Base-by-base conservation (phyloP, 257 asterid genomes). In the Primulina eburnea region DNA sequence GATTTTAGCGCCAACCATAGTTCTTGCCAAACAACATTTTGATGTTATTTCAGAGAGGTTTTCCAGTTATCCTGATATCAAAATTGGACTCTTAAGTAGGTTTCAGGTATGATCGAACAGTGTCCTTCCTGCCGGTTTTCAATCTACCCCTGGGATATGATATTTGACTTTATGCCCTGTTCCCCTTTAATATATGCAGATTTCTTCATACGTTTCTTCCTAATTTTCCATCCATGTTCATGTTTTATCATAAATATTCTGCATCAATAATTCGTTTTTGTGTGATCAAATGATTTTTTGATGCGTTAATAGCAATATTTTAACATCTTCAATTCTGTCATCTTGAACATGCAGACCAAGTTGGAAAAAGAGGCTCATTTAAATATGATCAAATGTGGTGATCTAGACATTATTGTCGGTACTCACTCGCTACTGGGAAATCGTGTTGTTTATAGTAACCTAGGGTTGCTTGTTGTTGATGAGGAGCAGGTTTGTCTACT, bases 401-500 rank as follows among this genome's bases (percentile, higher is more conserved):
- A 79, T 67, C 86, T 92, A 85, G 87, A 88, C 79, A 88, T 92
- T 73, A 83, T 87, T 65, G 96, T 90, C 70, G 98, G 98, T 70
- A 92, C 98, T 72, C 98, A 92, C 75, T 82, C 98, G 32, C 79
- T 92, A 73, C 89, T 92, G 71, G 98, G 98, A 37, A 88, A 80
- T 76, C 96, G 95, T 62, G 98, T 92, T 72, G 98, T 85, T 50
- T 92, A 92, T 69, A 87, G 68, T 79, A 92, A 90, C 73, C 88
- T 92, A 2, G 97, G 97, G 78, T 86, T 92, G 73, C 98, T 92
- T 76, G 98, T 92, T 80, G 95, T 92, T 76, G 98, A 92, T 75
- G 98, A 92, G 85, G 98, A 92, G 73, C 98, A 92, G 98, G 98
- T 92, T 72, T 73, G 77, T 47, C 71, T 71, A 62, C 69, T 71